Evolutionary conservation across 2,329 filamentous ascomycete genomes (phyloP).

Genomic region (Stachybotrys echinatus): DNA sequence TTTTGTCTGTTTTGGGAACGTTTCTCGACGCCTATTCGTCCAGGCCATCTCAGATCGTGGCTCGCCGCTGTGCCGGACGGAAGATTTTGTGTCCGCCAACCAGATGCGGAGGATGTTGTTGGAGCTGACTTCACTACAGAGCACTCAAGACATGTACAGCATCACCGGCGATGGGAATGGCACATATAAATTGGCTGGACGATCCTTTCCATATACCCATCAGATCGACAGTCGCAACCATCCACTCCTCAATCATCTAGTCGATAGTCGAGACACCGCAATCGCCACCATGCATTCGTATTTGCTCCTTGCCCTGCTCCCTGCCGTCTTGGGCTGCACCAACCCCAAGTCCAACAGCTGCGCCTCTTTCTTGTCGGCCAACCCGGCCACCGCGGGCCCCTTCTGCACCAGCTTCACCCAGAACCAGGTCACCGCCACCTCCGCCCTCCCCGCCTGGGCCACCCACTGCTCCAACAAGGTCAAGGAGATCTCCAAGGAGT

Average conservation of each 20-base stretch:
- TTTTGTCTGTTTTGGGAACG: background rate
- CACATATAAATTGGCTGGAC: background rate
- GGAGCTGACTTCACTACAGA: background rate
- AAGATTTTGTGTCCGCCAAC: conserved; percentile 1
- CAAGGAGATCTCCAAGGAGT: conserved; percentile 24
- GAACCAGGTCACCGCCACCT: conserved; percentile 15
- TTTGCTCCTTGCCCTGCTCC: conserved; percentile 14
- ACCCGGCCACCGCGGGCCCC: conserved; percentile 8
- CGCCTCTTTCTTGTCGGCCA: conserved; percentile 11
- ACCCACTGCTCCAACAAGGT: conserved; percentile 19
- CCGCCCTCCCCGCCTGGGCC: conserved; percentile 21
- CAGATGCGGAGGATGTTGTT: background rate
- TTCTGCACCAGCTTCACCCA: conserved; percentile 12
- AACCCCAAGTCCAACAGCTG: conserved; percentile 14
- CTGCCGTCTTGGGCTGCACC: conserved; percentile 13
- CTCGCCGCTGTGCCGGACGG: background rate
- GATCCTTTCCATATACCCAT: background rate
- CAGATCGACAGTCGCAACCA: background rate
- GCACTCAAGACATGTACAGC: background rate
- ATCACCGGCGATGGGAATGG: background rate
- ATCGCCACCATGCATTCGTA: conserved; percentile 12
- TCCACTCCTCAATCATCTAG: background rate
- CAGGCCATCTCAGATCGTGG: background rate
- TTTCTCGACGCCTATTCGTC: background rate
- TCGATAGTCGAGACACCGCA: background rate